A percentile compares a stretch with the other conserved stretches of the same genome.
Evolutionary conservation across 169 alveolate genomes (phyloP).

Genomic region (Plasmodium relictum): DNA sequence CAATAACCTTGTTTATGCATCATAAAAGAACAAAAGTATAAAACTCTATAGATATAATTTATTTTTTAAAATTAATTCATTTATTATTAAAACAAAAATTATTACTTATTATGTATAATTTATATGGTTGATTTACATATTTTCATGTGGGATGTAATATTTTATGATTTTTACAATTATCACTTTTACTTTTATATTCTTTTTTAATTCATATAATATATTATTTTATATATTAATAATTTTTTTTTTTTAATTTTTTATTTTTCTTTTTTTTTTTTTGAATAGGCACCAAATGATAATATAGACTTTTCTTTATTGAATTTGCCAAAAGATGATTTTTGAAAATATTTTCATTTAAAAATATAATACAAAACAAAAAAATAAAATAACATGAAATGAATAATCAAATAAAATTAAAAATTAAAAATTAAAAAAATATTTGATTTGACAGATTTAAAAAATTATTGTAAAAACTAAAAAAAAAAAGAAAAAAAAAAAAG

Average conservation of each 20-base stretch:
- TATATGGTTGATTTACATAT: neutral
- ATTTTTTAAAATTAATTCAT: too few species aligned
- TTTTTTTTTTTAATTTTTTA: too few species aligned
- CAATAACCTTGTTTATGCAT: conserved; percentile 67
- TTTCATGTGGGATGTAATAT: neutral
- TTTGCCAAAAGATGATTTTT: conserved; percentile 33
- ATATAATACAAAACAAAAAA: conserved; percentile 12
- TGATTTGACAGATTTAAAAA: neutral
- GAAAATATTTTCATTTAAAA: neutral
- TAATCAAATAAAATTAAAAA: neutral
- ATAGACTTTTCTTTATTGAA: conserved; percentile 69
- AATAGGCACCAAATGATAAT: conserved; percentile 51
- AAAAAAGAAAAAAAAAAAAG: neutral
- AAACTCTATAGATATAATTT: neutral
- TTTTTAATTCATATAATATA: too few species aligned
- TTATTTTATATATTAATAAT: neutral
- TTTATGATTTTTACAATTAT: too few species aligned
- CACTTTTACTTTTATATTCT: too few species aligned
- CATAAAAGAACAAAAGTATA: conserved; percentile 50
- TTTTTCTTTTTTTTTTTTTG: conserved; percentile 2
- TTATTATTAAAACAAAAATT: neutral
- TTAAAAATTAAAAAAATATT: neutral
- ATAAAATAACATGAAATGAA: conserved; percentile 1
- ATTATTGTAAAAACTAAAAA: neutral
- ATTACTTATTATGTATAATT: neutral